Base-by-base conservation (phyloP, 2,329 filamentous ascomycete species). In the Verticillium isaacii region DNA sequence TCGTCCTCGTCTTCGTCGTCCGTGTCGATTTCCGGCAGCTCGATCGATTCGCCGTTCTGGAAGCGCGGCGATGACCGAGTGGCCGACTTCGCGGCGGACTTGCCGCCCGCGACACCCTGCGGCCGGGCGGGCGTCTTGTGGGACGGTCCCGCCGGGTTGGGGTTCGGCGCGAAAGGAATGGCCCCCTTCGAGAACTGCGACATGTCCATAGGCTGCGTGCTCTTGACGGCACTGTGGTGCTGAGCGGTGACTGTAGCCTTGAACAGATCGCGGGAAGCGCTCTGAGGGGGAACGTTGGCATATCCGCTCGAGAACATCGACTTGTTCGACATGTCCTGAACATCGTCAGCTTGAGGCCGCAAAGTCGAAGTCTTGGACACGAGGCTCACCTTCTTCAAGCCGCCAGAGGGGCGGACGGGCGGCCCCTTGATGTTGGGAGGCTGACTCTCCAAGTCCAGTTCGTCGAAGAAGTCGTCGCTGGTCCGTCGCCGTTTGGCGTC, bases 21-120 rank as follows among this genome's bases (percentile, higher is more conserved):
- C 1, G 95, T 98, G 66, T 93, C 88, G 68, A 99, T 98, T 68
- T 99, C 95, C 0, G 95, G 94, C 3, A 99, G 85, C 67, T 95
- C 90, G 69, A 99, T 97, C 59, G 85, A 86, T 63, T 99, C 95
- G 64, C 93, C 92, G 68, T 92, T 94, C 64, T 89, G 90, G 77
- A 96, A 96, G 59, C 91, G 87, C 1, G 93, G 93, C 1, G 93
- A 96, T 34, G 90, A 89, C 66, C 86, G 84, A 19, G 84, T 76
- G 2, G 76, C 80, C n/a, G 83, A 82, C 58, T 62, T 64, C 62
- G 80, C 80, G 2, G 78, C 79, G 1, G 87, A 85, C 69, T 88
- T 88, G 62, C 77, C 72, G 56, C 75, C 74, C 45, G 71, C 73
- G 55, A 73, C 74, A 32, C 76, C 80, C 23, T 72, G 75, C 29